Evolutionary conservation across 768 basidiomycete genomes (phyloP), one percentile per base, ranked within the genome.

Genomic region (Suillus hirtellus): DNA sequence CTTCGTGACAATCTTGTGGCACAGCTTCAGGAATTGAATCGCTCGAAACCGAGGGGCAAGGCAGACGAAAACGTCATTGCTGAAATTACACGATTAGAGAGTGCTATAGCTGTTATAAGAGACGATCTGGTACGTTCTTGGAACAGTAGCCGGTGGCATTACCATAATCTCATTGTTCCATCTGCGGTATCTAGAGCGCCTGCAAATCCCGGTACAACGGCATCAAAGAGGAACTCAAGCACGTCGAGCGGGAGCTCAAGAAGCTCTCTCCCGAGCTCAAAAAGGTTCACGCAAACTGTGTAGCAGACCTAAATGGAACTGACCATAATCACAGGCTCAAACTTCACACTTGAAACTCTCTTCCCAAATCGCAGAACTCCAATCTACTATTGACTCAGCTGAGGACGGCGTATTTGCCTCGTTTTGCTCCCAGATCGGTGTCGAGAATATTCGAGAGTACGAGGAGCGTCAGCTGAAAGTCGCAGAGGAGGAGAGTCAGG

Each of bases 381-480:
- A 82, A 21, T 73, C 77, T 4, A 80, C 82, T 4, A 81, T 98
- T 69, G 83, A 95, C 66, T 80, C 78, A 8, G 94, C 92, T 0
- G 97, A 98, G 71, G 92, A 94, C 70, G 79, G 79, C 3, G 77
- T 96, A 14, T 99, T 96, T 71, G 78, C 75, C 1, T 74, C 77
- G 3, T 98, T 99, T 78, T 98, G 96, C 72, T 73, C 76, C 43
- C 84, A 86, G 67, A 95, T 98, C 67, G 84, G 86, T 11, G 89
- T 97, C 8, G 73, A 77, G 17, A 88, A 88, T 75, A 94, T 99
- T 66, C 86, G 96, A 34, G 93, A 96, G 68, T 99, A 96, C 72
- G 96, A 99, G 75, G 91, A 94, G 71, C 86, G 90, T 24, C 94
- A 96, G 70, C 80, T 98, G 37, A 92, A 89, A 73, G 85, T 92